A percentile compares a stretch with the other conserved stretches of the same genome.
These are phyloP conservation scores for Cryptomeria japonica DNA, from an alignment of 75 land plant genomes.

Conservation along the genomic window DNA sequence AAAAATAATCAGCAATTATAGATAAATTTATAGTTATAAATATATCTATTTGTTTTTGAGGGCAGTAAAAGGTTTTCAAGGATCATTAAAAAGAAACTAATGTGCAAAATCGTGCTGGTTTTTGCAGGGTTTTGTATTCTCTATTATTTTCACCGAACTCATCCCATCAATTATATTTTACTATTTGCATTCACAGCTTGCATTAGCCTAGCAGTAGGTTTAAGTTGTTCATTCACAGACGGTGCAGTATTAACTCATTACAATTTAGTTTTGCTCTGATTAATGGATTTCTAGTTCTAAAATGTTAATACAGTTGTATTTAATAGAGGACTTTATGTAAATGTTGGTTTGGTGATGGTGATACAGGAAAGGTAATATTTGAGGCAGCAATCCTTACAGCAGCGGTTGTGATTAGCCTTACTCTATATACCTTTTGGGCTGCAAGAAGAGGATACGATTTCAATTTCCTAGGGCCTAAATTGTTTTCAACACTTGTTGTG, in stretches of 20 bases:
- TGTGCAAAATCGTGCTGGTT: neutral
- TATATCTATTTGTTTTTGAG: neutral
- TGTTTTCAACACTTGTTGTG: slow-evolving; percentile 42
- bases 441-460: slow-evolving; percentile 61
- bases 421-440: slow-evolving; percentile 72
- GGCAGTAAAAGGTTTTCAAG: neutral
- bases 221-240: slow-evolving; percentile 39
- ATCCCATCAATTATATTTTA: slow-evolving; percentile 39
- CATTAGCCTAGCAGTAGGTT: slow-evolving; percentile 44
- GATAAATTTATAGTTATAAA: neutral
- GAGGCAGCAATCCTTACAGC: slow-evolving; percentile 56
- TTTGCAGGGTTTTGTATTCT: slow-evolving; percentile 40
- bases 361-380: slow-evolving; percentile 45
- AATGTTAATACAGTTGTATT: neutral
- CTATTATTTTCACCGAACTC: slow-evolving; percentile 37
- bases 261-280: neutral
- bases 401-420: slow-evolving; percentile 48
- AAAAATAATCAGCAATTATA: neutral
- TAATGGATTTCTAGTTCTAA: neutral
- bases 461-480: slow-evolving; percentile 46
- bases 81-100: neutral
- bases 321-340: neutral
- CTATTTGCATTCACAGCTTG: slow-evolving; percentile 37
- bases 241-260: slow-evolving; percentile 14
- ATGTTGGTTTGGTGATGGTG: neutral